Conservation (phyloP, 495 filamentous ascomycete species). For the Lophium mytilinum region DNA sequence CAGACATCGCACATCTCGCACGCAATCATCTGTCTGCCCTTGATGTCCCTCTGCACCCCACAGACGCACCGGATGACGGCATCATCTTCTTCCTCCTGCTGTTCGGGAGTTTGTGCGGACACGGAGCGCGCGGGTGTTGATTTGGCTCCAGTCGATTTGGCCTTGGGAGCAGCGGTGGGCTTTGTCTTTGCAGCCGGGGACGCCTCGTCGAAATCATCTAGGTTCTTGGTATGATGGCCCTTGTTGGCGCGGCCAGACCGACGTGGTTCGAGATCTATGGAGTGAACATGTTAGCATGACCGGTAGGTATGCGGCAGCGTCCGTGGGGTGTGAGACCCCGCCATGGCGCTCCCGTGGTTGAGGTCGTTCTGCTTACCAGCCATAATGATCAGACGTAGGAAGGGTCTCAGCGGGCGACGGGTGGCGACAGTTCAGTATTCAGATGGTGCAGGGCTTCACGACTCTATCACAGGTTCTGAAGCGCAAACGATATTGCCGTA, state of each 20-base stretch:
- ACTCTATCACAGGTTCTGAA: background rate
- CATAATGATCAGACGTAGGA: constrained; percentile 22
- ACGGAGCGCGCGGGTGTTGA: constrained; percentile 30
- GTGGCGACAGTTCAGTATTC: background rate
- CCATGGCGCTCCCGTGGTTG: no score
- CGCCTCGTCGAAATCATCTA: constrained; percentile 19
- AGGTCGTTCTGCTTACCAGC: constrained; percentile 31
- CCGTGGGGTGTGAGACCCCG: no score
- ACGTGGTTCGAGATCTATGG: constrained; percentile 65
- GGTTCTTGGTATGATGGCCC: constrained; percentile 80
- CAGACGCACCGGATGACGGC: constrained; percentile 89
- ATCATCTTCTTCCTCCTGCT: constrained; percentile 57
- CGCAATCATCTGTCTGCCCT: constrained; percentile 76
- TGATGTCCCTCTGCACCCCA: constrained; percentile 75
- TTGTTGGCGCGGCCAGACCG: constrained; percentile 93
- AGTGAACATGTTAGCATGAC: constrained; percentile 5
- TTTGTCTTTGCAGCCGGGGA: constrained; percentile 5
- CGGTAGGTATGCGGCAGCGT: background rate
- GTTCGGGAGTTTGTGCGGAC: constrained; percentile 32
- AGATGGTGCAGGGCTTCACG: background rate
- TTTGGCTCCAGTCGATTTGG: constrained; percentile 28
- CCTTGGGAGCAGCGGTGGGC: constrained; percentile 52
- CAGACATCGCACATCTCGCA: constrained; percentile 87
- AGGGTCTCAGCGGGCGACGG: background rate
- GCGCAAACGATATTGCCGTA: background rate